Evolutionary conservation across 495 filamentous ascomycete genomes (phyloP).

Genomic region (Podospora bellae-mahoneyi): DNA sequence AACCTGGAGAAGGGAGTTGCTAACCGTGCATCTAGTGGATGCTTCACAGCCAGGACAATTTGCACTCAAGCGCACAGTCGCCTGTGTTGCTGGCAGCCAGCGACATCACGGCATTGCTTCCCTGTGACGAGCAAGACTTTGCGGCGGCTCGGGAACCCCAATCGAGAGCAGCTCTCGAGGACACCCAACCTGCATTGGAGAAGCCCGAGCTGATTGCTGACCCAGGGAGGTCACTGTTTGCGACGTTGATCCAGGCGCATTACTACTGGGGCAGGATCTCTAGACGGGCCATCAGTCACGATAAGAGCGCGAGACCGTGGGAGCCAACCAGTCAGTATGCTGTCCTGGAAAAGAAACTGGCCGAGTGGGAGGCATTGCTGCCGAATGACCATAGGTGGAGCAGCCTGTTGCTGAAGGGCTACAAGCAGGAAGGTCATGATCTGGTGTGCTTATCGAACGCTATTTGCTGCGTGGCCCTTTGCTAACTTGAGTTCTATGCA

Average conservation of each 20-base stretch:
- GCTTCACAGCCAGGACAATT: constrained; percentile 52
- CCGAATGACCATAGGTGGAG: constrained; percentile 46
- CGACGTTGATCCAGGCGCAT: constrained; percentile 49
- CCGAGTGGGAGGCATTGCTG: constrained; percentile 43
- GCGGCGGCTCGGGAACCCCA: constrained; percentile 40
- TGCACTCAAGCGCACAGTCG: constrained; percentile 46
- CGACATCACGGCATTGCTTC: constrained; percentile 51
- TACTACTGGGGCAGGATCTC: constrained; percentile 50
- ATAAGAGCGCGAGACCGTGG: constrained; percentile 39
- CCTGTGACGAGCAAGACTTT: constrained; percentile 48
- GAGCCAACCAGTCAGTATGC: constrained; percentile 43
- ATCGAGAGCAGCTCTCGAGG: constrained; percentile 49
- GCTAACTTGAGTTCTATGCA: constrained; percentile 19
- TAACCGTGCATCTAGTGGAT: constrained; percentile 38
- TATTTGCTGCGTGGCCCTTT: not conserved
- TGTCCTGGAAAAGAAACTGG: constrained; percentile 36
- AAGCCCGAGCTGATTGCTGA: constrained; percentile 42
- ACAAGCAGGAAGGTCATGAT: constrained; percentile 44
- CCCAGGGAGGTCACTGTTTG: constrained; percentile 45
- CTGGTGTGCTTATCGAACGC: constrained; percentile 27
- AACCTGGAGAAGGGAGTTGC: constrained; percentile 9
- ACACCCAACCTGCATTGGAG: constrained; percentile 44
- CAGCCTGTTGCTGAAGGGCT: constrained; percentile 39
- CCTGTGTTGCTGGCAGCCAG: constrained; percentile 45
- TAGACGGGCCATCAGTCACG: constrained; percentile 39